Evolutionary conservation across 257 asterid genomes (phyloP), one percentile per base, ranked within the genome.

Genomic region (Solanum ossicruentum): DNA sequence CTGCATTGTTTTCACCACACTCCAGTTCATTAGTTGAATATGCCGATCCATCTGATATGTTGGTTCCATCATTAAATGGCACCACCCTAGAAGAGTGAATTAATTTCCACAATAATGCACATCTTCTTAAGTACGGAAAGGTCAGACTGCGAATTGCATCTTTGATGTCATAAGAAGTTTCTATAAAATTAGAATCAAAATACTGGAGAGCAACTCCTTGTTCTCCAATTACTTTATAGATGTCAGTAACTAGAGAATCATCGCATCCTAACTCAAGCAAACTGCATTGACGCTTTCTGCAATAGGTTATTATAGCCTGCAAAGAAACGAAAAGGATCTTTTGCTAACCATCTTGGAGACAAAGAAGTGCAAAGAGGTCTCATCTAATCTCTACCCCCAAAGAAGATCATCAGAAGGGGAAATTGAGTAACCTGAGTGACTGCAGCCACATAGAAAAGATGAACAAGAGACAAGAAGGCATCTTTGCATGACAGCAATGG

Each of bases 91-190:
- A 92, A 89, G 89, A 86, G 84, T 90, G 90, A 84, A 95, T 86
- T 52, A 97, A 91, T 88, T 91, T 95, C 99, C 99, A 94, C 66
- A 97, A 89, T 89, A 97, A 85, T 78, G 95, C 97, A 88, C 99
- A 97, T 93, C 97, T 92, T 87, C 99, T 90, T 85, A 97, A 88
- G 85, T 85, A 97, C n/a, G 99, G 99, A 89, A 91, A 92, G 51
- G 94, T 92, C 88, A 95, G 85, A 88, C 95, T 87, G 57, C 96
- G 94, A 82, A 97, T 91, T 9, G 94, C 88, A 85, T 93, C 93
- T 77, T 86, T 86, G 83, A 93, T 81, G 87, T 91, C 92, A 84
- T 84, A 88, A 81, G 90, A 88, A 83, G 91, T 85, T 84, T 92
- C 87, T 84, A 90, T 84, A 88, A 72, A 85, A 85, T 92, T 84